Evolutionary conservation across 495 filamentous ascomycete genomes (phyloP), one percentile per base, ranked within the genome.

Genomic region (Parmelia sp.): DNA sequence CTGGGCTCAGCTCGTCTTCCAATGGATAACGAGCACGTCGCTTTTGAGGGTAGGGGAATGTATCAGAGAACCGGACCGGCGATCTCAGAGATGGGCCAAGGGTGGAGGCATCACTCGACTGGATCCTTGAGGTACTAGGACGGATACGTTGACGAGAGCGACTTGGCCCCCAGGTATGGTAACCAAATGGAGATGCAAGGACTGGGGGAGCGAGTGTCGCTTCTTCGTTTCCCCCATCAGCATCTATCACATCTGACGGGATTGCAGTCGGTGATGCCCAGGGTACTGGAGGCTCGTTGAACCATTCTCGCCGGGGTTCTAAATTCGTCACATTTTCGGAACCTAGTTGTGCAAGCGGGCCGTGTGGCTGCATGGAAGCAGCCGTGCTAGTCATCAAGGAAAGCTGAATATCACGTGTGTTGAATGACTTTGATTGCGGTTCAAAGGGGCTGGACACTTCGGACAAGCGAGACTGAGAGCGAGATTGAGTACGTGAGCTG

Each of bases 321-420:
- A 39, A 40, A 40, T 58, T 31, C 65, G 66, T 14, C 68, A 65
- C 23, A 61, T 23, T 59, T 75, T 71, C 27, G 73, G 74, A 45
- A n/a, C 83, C 74, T 39, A 90, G 71, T 65, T 83, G 80, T 25
- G 90, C 83, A 60, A 97, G 73, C 0, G 89, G 86, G 53, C 84
- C 88, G 40, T 83, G 80, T 2, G 83, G 85, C 60, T 88, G 84
- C 90, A 93, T 93, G 21, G 83, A 84, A n/a, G 88, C 82, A 19
- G 92, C 82, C 12, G 89, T 89, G 74, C 89, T 92, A 25, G 91
- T 82, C 6, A 86, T 82, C 42, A 98, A 83, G 42, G 94, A 97
- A 44, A 96, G 76, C 49, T 90, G 87, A 76, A 97, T 88, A 61
- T 94, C 91, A 51, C 89, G 87, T 15, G 88, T 90, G 5, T 86